Conservation (phyloP, 1,284 basidiomycete genomes). For the Pseudozyma flocculosa region DNA sequence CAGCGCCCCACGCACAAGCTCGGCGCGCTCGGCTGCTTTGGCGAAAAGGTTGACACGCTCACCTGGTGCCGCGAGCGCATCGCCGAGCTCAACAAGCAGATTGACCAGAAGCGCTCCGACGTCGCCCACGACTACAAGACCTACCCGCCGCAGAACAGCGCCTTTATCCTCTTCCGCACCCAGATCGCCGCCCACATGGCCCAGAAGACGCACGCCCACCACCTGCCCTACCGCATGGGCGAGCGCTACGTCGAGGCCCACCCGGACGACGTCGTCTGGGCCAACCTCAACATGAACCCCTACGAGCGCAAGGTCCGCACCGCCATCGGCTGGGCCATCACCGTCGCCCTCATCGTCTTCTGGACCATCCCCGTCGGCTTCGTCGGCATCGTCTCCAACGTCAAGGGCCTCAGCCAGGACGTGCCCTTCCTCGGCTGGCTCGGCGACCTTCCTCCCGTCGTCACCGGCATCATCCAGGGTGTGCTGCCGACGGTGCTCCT, state of each 20-base stretch:
- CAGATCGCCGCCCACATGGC: conserved; percentile 70
- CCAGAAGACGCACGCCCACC: conserved; percentile 35
- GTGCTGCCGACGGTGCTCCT: conserved; percentile 80
- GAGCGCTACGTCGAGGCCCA: conserved; percentile 44
- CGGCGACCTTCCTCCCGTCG: conserved; percentile 63
- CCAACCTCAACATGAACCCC: conserved; percentile 80
- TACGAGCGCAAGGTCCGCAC: conserved; percentile 74
- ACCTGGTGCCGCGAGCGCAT: conserved; percentile 75
- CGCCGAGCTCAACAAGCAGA: conserved; percentile 62
- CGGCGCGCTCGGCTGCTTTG: conserved; percentile 65
- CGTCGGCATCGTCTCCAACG: conserved; percentile 81
- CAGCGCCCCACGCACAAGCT: conserved; percentile 77
- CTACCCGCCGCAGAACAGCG: conserved; percentile 64
- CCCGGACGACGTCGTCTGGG: conserved; percentile 78
- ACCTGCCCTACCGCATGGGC: conserved; percentile 51
- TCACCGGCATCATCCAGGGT: conserved; percentile 73
- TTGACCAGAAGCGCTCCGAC: conserved; percentile 66
- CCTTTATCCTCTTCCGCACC: conserved; percentile 86
- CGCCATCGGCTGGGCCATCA: conserved; percentile 62
- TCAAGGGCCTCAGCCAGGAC: conserved; percentile 69
- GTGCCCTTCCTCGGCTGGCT: conserved; percentile 80
- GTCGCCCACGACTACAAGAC: conserved; percentile 64
- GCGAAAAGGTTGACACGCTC: conserved; percentile 77
- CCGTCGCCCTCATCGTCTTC: conserved; percentile 67
- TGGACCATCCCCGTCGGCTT: conserved; percentile 67